Evolutionary conservation across 805 yeast genomes (phyloP).

Genomic region (Ogataea zsoltii): DNA sequence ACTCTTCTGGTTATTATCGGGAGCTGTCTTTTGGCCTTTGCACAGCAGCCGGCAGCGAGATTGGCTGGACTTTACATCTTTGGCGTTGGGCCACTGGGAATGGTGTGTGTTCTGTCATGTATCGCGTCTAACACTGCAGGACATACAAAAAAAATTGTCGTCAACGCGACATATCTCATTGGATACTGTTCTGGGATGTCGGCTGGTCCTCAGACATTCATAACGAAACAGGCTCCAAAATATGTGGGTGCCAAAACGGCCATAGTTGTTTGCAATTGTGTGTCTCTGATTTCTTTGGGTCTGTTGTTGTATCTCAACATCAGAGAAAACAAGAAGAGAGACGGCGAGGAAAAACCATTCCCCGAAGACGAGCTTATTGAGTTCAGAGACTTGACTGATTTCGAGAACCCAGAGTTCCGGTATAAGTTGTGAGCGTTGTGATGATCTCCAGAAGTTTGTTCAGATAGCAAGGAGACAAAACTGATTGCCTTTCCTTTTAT

Average conservation of each 20-base stretch:
- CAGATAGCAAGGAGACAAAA: no score
- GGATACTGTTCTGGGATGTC: slow-evolving; percentile 49
- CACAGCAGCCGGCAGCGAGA: slow-evolving; percentile 17
- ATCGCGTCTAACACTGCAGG: slow-evolving; percentile 44
- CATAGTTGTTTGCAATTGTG: slow-evolving; percentile 10
- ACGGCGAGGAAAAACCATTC: slow-evolving; percentile 17
- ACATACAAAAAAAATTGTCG: slow-evolving; percentile 50
- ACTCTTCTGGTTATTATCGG: slow-evolving; percentile 24
- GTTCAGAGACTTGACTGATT: slow-evolving; percentile 48
- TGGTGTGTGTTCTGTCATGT: slow-evolving; percentile 29
- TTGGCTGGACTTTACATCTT: slow-evolving; percentile 34
- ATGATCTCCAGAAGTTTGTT: no score
- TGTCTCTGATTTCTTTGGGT: slow-evolving; percentile 42
- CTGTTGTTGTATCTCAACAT: slow-evolving; percentile 28
- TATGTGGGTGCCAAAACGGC: slow-evolving; percentile 48
- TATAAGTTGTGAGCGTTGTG: slow-evolving; percentile 21
- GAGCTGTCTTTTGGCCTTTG: slow-evolving; percentile 33
- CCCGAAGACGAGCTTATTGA: slow-evolving; percentile 35
- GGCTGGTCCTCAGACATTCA: slow-evolving; percentile 56
- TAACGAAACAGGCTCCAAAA: slow-evolving; percentile 44
- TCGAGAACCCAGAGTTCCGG: slow-evolving; percentile 41
- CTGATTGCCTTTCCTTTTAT: no score
- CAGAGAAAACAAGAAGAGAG: slow-evolving; percentile 25
- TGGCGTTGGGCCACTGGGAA: slow-evolving; percentile 27
- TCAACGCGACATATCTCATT: slow-evolving; percentile 35